Evolutionary conservation across 2,329 filamentous ascomycete genomes (phyloP).

Genomic region (Cytospora mali): DNA sequence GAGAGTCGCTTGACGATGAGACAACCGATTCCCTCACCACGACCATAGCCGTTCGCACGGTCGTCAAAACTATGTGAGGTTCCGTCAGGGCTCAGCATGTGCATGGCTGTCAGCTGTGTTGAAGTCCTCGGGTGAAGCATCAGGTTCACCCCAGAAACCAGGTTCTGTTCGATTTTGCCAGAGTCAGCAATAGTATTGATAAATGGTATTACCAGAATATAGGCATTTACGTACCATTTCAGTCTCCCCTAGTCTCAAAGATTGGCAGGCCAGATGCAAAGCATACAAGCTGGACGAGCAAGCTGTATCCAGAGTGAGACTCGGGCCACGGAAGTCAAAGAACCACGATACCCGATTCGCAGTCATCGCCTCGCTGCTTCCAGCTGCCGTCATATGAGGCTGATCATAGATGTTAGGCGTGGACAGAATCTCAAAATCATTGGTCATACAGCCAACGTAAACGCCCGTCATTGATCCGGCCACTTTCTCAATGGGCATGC

Average conservation of each 20-base stretch:
- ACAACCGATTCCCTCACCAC: constrained; percentile 51
- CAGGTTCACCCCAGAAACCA: constrained; percentile 42
- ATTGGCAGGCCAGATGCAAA: constrained; percentile 20
- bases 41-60: constrained; percentile 52
- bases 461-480: constrained; percentile 25
- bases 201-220: too few species aligned
- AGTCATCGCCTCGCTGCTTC: constrained; percentile 29
- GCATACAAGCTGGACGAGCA: constrained; percentile 36
- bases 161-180: constrained; percentile 28
- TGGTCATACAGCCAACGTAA: constrained; percentile 34
- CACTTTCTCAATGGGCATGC: neutral
- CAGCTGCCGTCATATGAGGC: constrained; percentile 36
- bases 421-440: constrained; percentile 30
- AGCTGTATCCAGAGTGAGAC: constrained; percentile 43
- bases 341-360: constrained; percentile 46
- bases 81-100: constrained; percentile 41
- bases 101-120: constrained; percentile 38
- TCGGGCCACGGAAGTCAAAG: constrained; percentile 43
- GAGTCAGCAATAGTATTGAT: neutral
- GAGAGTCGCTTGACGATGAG: constrained; percentile 50
- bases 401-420: constrained; percentile 26
- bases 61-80: constrained; percentile 44
- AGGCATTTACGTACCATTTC: constrained; percentile 33
- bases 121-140: constrained; percentile 38
- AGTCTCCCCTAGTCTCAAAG: constrained; percentile 11